Conservation (phyloP, 208 protist genomes). For the Angomonas deanei region DNA sequence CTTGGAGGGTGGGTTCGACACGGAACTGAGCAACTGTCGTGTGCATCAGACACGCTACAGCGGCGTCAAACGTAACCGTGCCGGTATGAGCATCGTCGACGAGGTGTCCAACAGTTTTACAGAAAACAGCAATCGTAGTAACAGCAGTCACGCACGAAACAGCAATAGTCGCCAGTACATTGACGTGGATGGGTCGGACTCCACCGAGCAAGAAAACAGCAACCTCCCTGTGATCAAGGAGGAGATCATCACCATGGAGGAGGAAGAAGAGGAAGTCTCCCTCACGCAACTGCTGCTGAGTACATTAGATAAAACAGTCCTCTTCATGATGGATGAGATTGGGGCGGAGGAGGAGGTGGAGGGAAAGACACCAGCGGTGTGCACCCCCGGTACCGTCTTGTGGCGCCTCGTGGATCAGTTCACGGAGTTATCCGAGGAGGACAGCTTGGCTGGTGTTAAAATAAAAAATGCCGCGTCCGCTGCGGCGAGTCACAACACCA, state of each 20-base stretch:
- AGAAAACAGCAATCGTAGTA: background rate
- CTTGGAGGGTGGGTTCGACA: background rate
- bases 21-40: background rate
- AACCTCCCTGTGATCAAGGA: background rate
- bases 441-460: constrained; percentile 9
- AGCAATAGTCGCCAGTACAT: background rate
- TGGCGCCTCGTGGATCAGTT: constrained; percentile 77
- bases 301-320: constrained; percentile 9
- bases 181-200: background rate
- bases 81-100: background rate
- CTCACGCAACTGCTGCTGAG: background rate
- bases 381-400: constrained; percentile 25
- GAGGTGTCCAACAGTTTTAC: constrained; percentile 2
- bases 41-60: background rate
- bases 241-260: background rate
- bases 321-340: constrained; percentile 16
- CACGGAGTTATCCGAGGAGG: constrained; percentile 56
- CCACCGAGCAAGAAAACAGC: background rate
- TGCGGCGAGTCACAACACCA: background rate
- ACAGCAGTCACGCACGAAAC: background rate
- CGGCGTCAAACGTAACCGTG: background rate
- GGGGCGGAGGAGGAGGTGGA: background rate
- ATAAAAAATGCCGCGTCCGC: background rate
- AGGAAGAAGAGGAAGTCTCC: constrained; percentile 3
- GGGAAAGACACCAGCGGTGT: background rate